phyloP scores from a whole-genome alignment of 2,329 filamentous ascomycete species.

The Fusarium tanahbumbuense region DNA sequence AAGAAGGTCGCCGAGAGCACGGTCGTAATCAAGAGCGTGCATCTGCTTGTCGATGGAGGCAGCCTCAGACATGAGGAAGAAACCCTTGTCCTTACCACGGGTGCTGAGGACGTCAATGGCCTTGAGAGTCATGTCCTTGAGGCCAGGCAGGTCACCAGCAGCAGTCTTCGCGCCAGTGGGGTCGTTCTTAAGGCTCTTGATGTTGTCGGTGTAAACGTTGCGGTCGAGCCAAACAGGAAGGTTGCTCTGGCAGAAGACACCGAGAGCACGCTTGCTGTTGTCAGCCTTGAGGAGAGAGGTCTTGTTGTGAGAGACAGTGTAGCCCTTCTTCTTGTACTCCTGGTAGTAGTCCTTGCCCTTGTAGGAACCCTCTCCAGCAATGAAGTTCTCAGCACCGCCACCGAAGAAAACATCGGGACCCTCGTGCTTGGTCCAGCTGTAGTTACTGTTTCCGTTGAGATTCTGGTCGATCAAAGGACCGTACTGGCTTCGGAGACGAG shows the following conservation, averaged over 20 bases:
- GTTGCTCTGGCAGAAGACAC: slow-evolving; percentile 80
- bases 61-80: slow-evolving; percentile 89
- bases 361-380: slow-evolving; percentile 70
- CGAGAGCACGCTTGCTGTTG: slow-evolving; percentile 73
- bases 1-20: slow-evolving; percentile 84
- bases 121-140: slow-evolving; percentile 92
- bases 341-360: slow-evolving; percentile 82
- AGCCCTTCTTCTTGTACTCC: slow-evolving; percentile 77
- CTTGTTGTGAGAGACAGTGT: slow-evolving; percentile 79
- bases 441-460: slow-evolving; percentile 80
- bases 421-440: slow-evolving; percentile 80
- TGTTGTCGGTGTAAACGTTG: slow-evolving; percentile 80
- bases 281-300: slow-evolving; percentile 71
- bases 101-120: slow-evolving; percentile 81
- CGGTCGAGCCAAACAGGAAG: slow-evolving; percentile 89
- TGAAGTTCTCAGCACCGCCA: slow-evolving; percentile 85
- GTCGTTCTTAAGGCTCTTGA: slow-evolving; percentile 73
- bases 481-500: slow-evolving; percentile 75
- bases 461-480: slow-evolving; percentile 80
- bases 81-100: slow-evolving; percentile 75
- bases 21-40: slow-evolving; percentile 87
- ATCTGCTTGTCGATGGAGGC: slow-evolving; percentile 92
- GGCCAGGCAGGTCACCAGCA: slow-evolving; percentile 80
- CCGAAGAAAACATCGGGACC: slow-evolving; percentile 87
- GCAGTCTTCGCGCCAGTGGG: slow-evolving; percentile 72